Evolutionary conservation across 129 eudicot genomes (phyloP).

Genomic region (Cynara cardunculus): DNA sequence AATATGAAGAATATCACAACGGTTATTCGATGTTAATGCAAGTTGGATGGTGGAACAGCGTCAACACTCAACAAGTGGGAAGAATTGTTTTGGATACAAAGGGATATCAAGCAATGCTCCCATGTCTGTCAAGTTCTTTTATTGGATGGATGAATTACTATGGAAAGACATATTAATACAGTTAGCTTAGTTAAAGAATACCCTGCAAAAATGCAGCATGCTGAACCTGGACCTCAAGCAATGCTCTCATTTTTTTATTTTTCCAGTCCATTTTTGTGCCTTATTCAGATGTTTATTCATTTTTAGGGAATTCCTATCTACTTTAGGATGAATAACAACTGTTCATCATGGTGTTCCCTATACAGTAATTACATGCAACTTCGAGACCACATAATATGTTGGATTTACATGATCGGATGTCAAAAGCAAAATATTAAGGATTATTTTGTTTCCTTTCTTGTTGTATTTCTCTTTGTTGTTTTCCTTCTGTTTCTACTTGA

Average conservation of each 20-base stretch:
- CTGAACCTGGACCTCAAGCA: neutral
- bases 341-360: neutral
- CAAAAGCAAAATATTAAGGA: neutral
- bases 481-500: neutral
- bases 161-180: neutral
- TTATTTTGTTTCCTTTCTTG: neutral
- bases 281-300: neutral
- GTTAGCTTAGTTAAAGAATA: neutral
- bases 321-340: neutral
- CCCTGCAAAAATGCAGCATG: neutral
- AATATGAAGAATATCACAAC: neutral
- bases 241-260: too few relatives aligned
- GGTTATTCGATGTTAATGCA: neutral
- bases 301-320: neutral
- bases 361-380: neutral
- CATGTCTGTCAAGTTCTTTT: neutral
- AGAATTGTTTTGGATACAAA: neutral
- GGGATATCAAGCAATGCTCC: neutral
- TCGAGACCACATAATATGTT: neutral
- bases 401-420: neutral
- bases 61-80: neutral
- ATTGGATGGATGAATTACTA: neutral
- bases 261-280: neutral
- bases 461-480: neutral
- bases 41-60: neutral